Base-by-base conservation (phyloP, 495 filamentous ascomycete species). In the Penicillium chermesinum region DNA sequence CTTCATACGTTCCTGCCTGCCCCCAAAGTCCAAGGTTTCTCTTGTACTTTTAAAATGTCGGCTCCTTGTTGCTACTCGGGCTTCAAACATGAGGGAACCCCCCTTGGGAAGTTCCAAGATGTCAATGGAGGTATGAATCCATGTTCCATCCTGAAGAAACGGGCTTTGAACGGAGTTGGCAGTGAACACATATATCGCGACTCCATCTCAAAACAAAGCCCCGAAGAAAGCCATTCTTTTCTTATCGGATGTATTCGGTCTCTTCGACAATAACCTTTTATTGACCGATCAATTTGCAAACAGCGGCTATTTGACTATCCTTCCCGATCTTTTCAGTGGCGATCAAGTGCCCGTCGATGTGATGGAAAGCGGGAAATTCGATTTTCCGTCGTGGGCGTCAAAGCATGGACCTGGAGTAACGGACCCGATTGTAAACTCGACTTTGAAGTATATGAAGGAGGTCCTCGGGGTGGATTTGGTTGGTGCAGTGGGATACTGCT, bases 211-310 rank as follows among this genome's bases (percentile, higher is more conserved):
- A 50, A 65, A 44, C 69, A 71, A 68, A 57, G 63, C 34, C 38
- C 55, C 70, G 34, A 66, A 72, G 15, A 73, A 69, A 54, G 70
- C 66, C 34, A 50, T 75, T 46, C 16, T 75, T 48, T 61, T 71
- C 63, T 55, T 88, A 35, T 77, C 81, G 27, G 86, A 89, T 53
- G 76, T 87, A 55, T 76, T 87, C 57, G 78, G 85, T 50, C 79
- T 88, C 64, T 89, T 81, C 74, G 69, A 79, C 62, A 94, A 94
- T 70, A 72, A 79, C 59, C 74, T 90, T 71, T 79, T 95, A 63
- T 72, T 91, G 48, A 88, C 88, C 48, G 89, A 94, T 71, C 84
- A 88, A 62, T 88, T 79, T 52, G 89, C 89, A 46, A 82, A 80
- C 55, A 86, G 87, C 59, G 89, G 89, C 34, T 95, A 90, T 65